Conservation (phyloP, 371 early-diverging fungal genomes). For the Mucor ambiguus region DNA sequence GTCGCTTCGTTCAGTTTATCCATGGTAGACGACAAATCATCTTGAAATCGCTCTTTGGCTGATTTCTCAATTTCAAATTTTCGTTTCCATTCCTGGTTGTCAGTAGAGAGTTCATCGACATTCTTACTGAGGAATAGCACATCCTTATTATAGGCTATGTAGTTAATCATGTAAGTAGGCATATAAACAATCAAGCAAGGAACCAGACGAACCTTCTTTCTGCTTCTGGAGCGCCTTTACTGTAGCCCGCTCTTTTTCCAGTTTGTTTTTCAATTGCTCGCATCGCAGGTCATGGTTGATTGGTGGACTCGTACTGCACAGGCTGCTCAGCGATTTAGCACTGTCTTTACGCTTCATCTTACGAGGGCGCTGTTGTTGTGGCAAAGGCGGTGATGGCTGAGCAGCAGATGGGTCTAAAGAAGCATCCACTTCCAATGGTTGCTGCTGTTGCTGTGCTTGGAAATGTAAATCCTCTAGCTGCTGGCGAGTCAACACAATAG, state of each 20-base stretch:
- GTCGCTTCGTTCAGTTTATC: conserved; percentile 27
- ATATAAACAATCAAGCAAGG: neutral
- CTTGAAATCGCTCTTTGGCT: conserved; percentile 25
- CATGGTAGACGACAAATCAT: conserved; percentile 19
- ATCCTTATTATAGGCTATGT: conserved; percentile 39
- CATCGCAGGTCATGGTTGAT: conserved; percentile 11
- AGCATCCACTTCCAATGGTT: neutral
- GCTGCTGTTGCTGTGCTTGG: neutral
- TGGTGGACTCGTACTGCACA: conserved; percentile 18
- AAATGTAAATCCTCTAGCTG: conserved; percentile 4
- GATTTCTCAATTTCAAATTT: conserved; percentile 37
- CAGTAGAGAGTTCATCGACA: conserved; percentile 29
- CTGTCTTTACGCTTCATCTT: conserved; percentile 24
- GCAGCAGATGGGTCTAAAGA: conserved; percentile 23
- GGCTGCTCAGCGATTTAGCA: conserved; percentile 19
- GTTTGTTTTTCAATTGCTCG: conserved; percentile 22
- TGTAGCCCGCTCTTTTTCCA: conserved; percentile 44
- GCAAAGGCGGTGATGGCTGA: neutral
- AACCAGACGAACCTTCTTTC: conserved; percentile 38
- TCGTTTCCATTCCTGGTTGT: conserved; percentile 32
- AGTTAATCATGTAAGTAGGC: neutral
- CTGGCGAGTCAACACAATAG: conserved; percentile 1
- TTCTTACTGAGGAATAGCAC: conserved; percentile 37
- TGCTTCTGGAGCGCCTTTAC: conserved; percentile 45
- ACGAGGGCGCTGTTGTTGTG: neutral